Conservation (phyloP, 2,329 filamentous ascomycete species). For the Penicillium frequentans region DNA sequence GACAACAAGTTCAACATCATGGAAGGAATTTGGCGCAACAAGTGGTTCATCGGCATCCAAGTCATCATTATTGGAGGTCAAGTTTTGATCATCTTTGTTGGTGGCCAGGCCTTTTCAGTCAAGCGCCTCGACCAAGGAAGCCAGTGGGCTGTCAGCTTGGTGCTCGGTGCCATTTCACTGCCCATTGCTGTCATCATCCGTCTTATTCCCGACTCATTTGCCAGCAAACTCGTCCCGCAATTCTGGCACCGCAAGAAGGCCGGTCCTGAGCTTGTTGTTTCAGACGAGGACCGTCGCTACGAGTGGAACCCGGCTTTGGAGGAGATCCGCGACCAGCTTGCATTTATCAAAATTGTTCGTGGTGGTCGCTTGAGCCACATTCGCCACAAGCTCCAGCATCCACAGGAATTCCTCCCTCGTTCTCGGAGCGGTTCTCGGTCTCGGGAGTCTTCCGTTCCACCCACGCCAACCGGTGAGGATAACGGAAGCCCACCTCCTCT, state of each 20-base stretch:
- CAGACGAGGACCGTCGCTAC: slow-evolving; percentile 47
- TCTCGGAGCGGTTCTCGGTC: slow-evolving; percentile 45
- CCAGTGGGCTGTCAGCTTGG: slow-evolving; percentile 70
- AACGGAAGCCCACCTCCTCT: slow-evolving; percentile 35
- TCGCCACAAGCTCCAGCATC: slow-evolving; percentile 63
- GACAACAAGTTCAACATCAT: slow-evolving; percentile 48
- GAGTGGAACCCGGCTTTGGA: slow-evolving; percentile 63
- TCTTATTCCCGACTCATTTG: slow-evolving; percentile 59
- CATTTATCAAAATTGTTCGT: slow-evolving; percentile 63
- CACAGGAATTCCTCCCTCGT: slow-evolving; percentile 46
- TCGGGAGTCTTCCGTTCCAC: slow-evolving; percentile 49
- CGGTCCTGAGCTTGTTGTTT: slow-evolving; percentile 44
- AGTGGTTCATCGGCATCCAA: slow-evolving; percentile 61
- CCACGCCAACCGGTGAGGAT: slow-evolving; percentile 59
- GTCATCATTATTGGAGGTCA: slow-evolving; percentile 68
- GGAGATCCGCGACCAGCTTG: slow-evolving; percentile 64
- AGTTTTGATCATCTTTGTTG: slow-evolving; percentile 70
- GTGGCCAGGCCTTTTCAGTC: slow-evolving; percentile 67
- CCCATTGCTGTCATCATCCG: slow-evolving; percentile 63
- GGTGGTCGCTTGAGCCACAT: slow-evolving; percentile 62
- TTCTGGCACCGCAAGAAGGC: slow-evolving; percentile 35
- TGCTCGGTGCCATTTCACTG: slow-evolving; percentile 67
- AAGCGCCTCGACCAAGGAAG: slow-evolving; percentile 57
- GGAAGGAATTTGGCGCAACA: slow-evolving; percentile 43
- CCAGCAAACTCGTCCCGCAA: slow-evolving; percentile 45